Base-by-base conservation (phyloP, 345 rosid genomes). In the Carallia brachiata region DNA sequence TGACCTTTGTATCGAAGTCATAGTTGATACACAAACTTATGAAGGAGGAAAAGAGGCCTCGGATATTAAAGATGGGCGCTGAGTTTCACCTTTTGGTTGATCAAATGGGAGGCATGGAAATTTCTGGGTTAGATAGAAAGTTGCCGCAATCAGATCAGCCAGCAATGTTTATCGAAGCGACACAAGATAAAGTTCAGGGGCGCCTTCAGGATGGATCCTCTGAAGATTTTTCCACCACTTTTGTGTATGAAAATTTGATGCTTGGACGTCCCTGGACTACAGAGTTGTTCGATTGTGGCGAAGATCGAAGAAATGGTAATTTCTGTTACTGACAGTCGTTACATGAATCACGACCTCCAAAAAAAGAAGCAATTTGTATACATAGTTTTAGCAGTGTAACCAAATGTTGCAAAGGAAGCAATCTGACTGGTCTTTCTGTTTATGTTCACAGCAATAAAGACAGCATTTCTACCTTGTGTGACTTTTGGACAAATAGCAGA, bases 401-500 rank as follows among this genome's bases (percentile, higher is more conserved):
- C 48, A 12, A 44, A 44, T 13, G 40, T 12, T 37, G 19, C 16
- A 56, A 56, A 56, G 7, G 17, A 56, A 27, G 31, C 60, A 28
- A 52, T 19, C 40, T 63, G 16, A 17, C 12, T 6, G 6, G 17
- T 62, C 15, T 52, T 40, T 40, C 52, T 2, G 23, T 31, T 6
- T 13, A 50, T 62, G 23, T 63, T 73, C 48, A 71, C 61, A 83
- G 89, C 84, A 48, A 62, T 81, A 28, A 50, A 76, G 71, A 78
- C 87, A 57, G 55, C 77, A 36, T 59, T 73, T 68, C 69, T 73
- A 27, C 89, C 87, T 27, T 83, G 85, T 67, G 56, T 79, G 60
- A 83, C 89, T 37, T 86, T 79, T 47, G 87, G 89, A 63, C 84
- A 74, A 69, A 81, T 83, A 71, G 73, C 87, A 0, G 87, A 84